Evolutionary conservation across 306 rosid genomes (phyloP), one percentile per base, ranked within the genome.

Genomic region (Amphicarpaea edgeworthii): DNA sequence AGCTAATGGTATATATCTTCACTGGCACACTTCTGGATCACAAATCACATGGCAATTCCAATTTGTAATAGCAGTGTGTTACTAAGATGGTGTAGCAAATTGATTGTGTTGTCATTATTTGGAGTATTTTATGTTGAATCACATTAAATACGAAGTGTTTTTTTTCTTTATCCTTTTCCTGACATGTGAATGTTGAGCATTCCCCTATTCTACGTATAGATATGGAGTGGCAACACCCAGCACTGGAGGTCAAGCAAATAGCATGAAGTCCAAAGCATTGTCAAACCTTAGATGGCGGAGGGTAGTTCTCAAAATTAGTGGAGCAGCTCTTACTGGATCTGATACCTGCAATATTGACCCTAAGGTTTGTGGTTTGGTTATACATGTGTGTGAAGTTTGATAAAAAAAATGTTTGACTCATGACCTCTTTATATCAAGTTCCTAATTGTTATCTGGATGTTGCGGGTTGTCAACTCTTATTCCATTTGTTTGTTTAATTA

Each of bases 231-330:
- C 90, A 54, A 69, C 88, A 2, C 72, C 90, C 43, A 82, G 87
- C 85, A 81, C 85, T 75, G 89, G 83, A 14, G 88, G 90, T 71
- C 92, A 81, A 73, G 73, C 85, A 62, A 90, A 72, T 77, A 88
- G 50, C 81, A 28, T 88, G 75, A 92, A 90, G 85, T 77, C 91
- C 46, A 94, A 94, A 86, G 60, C 93, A 59, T 69, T 82, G 70
- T 40, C 90, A 45, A 89, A 79, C 75, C 87, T 86, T 55, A 81
- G 88, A 87, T 90, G 98, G 97, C 87, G 94, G 46, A 89, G 98
- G 88, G 96, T 95, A n/a, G 88, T 95, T 72, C 85, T 95, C 69
- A 95, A 95, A 87, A 89, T 95, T 63, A 95, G 97, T 77, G 97
- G 98, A 54, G 91, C 87, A 21, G 95, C 97, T 82, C 97, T 95